Evolutionary conservation across 805 yeast genomes (phyloP).

Genomic region (Cyberlindnera galapagoensis): DNA sequence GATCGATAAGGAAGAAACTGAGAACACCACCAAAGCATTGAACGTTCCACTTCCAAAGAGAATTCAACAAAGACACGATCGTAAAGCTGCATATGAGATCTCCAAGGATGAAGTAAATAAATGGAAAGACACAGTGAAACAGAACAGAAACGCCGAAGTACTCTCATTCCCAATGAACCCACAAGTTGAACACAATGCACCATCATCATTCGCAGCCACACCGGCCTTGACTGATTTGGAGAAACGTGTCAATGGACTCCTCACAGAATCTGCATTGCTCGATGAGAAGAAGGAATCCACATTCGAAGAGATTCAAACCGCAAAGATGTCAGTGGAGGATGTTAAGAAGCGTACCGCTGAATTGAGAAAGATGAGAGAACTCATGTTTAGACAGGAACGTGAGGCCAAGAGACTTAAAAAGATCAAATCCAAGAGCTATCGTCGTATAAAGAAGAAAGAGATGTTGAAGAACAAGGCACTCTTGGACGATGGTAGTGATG

Average conservation of each 20-base stretch:
- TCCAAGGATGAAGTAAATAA: slow-evolving; percentile 79
- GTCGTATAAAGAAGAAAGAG: slow-evolving; percentile 82
- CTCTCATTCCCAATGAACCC: slow-evolving; percentile 67
- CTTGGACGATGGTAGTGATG: slow-evolving; percentile 50
- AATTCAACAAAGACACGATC: slow-evolving; percentile 77
- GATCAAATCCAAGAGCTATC: slow-evolving; percentile 87
- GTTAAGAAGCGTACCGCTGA: slow-evolving; percentile 71
- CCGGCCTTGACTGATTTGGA: slow-evolving; percentile 52
- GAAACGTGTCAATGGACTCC: slow-evolving; percentile 49
- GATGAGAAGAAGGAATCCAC: slow-evolving; percentile 75
- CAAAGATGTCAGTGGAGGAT: slow-evolving; percentile 76
- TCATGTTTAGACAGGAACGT: slow-evolving; percentile 92
- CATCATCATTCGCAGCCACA: slow-evolving; percentile 50
- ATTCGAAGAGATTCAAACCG: slow-evolving; percentile 81
- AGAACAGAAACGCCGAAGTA: slow-evolving; percentile 79
- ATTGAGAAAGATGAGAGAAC: slow-evolving; percentile 85
- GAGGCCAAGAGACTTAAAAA: slow-evolving; percentile 88
- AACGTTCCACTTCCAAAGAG: slow-evolving; percentile 82
- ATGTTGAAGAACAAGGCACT: slow-evolving; percentile 60
- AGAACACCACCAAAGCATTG: slow-evolving; percentile 41
- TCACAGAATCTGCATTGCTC: slow-evolving; percentile 58
- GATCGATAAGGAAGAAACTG: slow-evolving; percentile 29
- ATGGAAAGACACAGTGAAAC: slow-evolving; percentile 81
- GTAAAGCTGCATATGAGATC: slow-evolving; percentile 85
- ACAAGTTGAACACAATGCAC: slow-evolving; percentile 35